These are phyloP conservation scores for Penicillium egyptiacum DNA, from an alignment of 495 filamentous ascomycete genomes.

Conservation along the genomic window DNA sequence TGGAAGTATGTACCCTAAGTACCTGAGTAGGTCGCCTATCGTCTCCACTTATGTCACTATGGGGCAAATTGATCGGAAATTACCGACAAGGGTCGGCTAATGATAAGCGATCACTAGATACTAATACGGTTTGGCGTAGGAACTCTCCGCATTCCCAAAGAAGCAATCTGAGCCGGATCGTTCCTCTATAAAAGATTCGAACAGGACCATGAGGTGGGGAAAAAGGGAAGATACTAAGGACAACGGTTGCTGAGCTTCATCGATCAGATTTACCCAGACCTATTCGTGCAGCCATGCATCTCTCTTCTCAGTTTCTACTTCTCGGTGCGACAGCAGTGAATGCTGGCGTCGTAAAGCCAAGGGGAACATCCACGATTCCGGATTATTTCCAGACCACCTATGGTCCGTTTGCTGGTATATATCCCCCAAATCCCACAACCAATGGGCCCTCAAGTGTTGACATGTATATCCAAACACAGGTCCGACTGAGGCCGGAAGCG, in stretches of 20 bases:
- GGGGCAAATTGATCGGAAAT: not conserved
- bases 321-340: not conserved
- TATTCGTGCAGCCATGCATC: not conserved
- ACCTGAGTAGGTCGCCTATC: not conserved
- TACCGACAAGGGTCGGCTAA: not conserved
- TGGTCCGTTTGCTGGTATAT: slow-evolving; percentile 8
- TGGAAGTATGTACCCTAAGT: too few relatives aligned
- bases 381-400: slow-evolving; percentile 55
- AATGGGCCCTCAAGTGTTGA: not conserved
- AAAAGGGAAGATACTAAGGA: not conserved
- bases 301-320: not conserved
- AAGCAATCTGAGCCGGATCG: not conserved
- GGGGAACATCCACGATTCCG: slow-evolving; percentile 32
- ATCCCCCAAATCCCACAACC: not conserved
- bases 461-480: slow-evolving; percentile 38
- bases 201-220: not conserved
- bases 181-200: not conserved
- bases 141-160: not conserved
- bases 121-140: too few relatives aligned
- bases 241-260: not conserved
- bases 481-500: slow-evolving; percentile 56
- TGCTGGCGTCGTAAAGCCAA: slow-evolving; percentile 1
- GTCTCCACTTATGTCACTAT: not conserved
- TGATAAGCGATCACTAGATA: not conserved
- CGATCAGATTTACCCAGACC: not conserved